A percentile compares a stretch with the other conserved stretches of the same genome.
Evolutionary conservation across 768 basidiomycete genomes (phyloP).

Genomic region (Pisolithus albus): DNA sequence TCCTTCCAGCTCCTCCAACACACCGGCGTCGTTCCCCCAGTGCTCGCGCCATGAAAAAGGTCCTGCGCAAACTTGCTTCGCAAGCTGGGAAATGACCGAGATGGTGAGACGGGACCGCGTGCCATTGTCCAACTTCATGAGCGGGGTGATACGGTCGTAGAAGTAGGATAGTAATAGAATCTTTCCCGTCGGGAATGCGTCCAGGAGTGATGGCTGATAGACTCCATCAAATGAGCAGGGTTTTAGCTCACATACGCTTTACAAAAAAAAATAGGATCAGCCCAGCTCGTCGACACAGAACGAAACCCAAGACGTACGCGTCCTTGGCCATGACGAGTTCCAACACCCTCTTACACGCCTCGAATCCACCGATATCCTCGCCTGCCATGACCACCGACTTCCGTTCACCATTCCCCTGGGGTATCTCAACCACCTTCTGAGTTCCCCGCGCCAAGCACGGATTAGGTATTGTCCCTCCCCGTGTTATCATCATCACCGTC

Average conservation of each 20-base stretch:
- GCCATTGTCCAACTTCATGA: conserved; percentile 30
- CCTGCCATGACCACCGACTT: conserved; percentile 83
- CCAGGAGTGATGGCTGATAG: conserved; percentile 88
- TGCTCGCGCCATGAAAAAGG: conserved; percentile 47
- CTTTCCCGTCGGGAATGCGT: conserved; percentile 81
- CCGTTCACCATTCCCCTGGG: conserved; percentile 35
- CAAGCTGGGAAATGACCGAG: conserved; percentile 55
- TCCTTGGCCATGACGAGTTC: conserved; percentile 94
- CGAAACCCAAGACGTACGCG: conserved; percentile 48
- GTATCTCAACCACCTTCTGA: conserved; percentile 55
- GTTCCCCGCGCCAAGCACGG: conserved; percentile 77
- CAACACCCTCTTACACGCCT: conserved; percentile 76
- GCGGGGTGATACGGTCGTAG: conserved; percentile 85
- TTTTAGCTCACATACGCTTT: conserved; percentile 77
- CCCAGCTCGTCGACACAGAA: neutral
- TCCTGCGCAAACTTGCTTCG: conserved; percentile 69
- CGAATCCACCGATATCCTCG: conserved; percentile 73
- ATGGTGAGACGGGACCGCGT: conserved; percentile 36
- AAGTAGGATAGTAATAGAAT: conserved; percentile 95
- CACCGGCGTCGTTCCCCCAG: conserved; percentile 39
- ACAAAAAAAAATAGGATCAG: neutral
- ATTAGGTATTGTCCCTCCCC: conserved; percentile 35
- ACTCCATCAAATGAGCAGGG: conserved; percentile 98
- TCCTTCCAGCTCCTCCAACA: conserved; percentile 64
- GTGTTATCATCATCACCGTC: conserved; percentile 1